Base-by-base conservation (phyloP, 768 basidiomycete genomes). In the Kwoniella sp. region DNA sequence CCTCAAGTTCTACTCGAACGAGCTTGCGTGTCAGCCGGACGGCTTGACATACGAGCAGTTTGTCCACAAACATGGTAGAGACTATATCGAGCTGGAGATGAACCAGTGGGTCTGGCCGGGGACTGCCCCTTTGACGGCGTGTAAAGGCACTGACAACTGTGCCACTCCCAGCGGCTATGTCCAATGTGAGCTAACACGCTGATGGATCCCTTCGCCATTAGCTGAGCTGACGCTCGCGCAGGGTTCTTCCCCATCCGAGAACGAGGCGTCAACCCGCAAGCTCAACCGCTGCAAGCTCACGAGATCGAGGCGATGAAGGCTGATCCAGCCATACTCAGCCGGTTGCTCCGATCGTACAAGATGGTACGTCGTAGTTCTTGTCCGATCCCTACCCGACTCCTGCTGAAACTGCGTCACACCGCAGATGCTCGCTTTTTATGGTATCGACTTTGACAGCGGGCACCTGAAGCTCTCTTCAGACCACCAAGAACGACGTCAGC, bases 231-330 rank as follows among this genome's bases (percentile, higher is more conserved):
- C 31, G 15, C 10, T 20, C n/a, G 33, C 32, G 17, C 28, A 69
- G 67, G 70, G 70, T 45, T 73, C 33, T 73, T 68, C 39, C 70
- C 70, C 3, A 73, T 73, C 22, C 62, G 59, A 11, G 69, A 70
- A 52, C 62, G 58, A 41, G 70, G 70, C 14, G 60, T 73, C 14
- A 73, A 73, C 40, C 57, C 58, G 20, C 54, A 19, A 11, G 61
- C 70, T 20, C 56, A 60, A 22, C 68, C 70, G n/a, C 50, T 73
- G 2, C 43, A 61, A 22, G 15, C 38, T 6, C 53, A 62, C 50
- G 70, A 73, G 56, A 58, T 62, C 12, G 28, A 50, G 29, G 36
- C 52, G 3, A 70, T 73, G 60, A 31, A 45, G 11, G 22, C 32
- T 8, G 56, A 68, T 47, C 33, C 50, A 12, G 50, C 26, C 9